Percentiles rank a stretch among this genome's conserved stretches.
phyloP scores from a whole-genome alignment of 176 grass and related monocot species.

The Paspalum vaginatum region DNA sequence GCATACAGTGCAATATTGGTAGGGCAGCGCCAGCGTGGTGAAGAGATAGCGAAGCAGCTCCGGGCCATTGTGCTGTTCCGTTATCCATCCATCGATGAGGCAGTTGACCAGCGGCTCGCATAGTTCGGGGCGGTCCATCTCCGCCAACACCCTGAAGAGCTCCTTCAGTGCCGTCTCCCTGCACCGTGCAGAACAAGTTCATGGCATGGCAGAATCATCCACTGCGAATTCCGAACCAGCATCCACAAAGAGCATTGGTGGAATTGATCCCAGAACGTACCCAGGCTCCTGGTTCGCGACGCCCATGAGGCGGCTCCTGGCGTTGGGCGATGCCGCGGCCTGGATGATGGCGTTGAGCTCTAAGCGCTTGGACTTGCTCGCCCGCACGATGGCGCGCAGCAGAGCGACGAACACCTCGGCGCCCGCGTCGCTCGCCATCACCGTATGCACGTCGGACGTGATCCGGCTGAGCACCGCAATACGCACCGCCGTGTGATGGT shows the following conservation, averaged over 20 bases:
- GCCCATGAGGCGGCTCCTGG: neutral
- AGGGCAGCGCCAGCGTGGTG: neutral
- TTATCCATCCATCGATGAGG: neutral
- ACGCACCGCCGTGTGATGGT: neutral
- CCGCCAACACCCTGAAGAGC: slow-evolving; percentile 13
- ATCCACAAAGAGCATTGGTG: no score
- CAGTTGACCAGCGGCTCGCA: neutral
- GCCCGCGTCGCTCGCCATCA: slow-evolving; percentile 18
- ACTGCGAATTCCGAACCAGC: no score
- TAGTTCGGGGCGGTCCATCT: neutral
- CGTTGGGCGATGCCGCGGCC: neutral
- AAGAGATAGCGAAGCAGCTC: slow-evolving; percentile 9
- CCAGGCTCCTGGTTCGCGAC: no score
- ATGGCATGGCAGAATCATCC: neutral
- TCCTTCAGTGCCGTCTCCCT: neutral
- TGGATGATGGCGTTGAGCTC: slow-evolving; percentile 8
- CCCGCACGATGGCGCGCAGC: slow-evolving; percentile 7
- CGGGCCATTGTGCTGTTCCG: neutral
- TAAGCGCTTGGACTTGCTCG: no score
- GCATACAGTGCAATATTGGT: neutral
- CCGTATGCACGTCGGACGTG: neutral
- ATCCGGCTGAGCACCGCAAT: slow-evolving; percentile 25
- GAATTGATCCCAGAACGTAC: no score
- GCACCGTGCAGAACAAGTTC: neutral
- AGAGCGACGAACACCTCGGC: slow-evolving; percentile 28